These are phyloP conservation scores for Leccinum obscurum DNA, from an alignment of 768 basidiomycete species.

Conservation along the genomic window DNA sequence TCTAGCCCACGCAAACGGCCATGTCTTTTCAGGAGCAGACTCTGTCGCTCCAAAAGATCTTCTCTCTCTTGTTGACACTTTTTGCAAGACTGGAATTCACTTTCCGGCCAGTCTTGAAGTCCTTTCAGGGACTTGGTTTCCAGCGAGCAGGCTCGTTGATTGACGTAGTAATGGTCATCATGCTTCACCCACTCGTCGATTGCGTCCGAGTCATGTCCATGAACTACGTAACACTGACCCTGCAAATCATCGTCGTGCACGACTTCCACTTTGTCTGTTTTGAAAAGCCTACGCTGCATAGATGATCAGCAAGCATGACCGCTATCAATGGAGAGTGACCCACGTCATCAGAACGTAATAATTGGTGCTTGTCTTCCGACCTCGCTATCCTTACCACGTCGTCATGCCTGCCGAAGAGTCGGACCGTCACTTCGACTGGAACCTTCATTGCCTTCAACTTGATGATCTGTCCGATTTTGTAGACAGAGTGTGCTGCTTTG, in stretches of 20 bases:
- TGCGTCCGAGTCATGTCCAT: slow-evolving; percentile 33
- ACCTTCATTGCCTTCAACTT: slow-evolving; percentile 33
- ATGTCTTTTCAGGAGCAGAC: slow-evolving; percentile 36
- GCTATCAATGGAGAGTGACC: slow-evolving; percentile 3
- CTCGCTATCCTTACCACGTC: slow-evolving; percentile 32
- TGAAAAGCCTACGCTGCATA: slow-evolving; percentile 41
- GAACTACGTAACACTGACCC: slow-evolving; percentile 54
- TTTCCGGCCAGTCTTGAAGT: slow-evolving; percentile 27
- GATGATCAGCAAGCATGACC: slow-evolving; percentile 12
- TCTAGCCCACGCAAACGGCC: slow-evolving; percentile 60
- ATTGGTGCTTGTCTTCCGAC: slow-evolving; percentile 12
- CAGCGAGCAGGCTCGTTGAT: slow-evolving; percentile 30
- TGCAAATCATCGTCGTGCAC: slow-evolving; percentile 43
- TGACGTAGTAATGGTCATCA: slow-evolving; percentile 61
- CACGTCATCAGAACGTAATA: slow-evolving; percentile 46
- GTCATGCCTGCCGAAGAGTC: slow-evolving; percentile 48
- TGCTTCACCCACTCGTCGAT: slow-evolving; percentile 44
- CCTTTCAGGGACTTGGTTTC: slow-evolving; percentile 23
- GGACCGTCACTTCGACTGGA: slow-evolving; percentile 38
- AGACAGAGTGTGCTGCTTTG: slow-evolving; percentile 25
- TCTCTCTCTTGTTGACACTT: slow-evolving; percentile 40
- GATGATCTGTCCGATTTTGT: slow-evolving; percentile 59
- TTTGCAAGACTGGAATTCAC: slow-evolving; percentile 38
- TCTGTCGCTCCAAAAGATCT: slow-evolving; percentile 28
- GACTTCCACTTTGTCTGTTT: slow-evolving; percentile 30